A percentile compares a stretch with the other conserved stretches of the same genome.
Evolutionary conservation across 1,139 yeast species (phyloP).

Genomic region (Kodamaea fungicola): DNA sequence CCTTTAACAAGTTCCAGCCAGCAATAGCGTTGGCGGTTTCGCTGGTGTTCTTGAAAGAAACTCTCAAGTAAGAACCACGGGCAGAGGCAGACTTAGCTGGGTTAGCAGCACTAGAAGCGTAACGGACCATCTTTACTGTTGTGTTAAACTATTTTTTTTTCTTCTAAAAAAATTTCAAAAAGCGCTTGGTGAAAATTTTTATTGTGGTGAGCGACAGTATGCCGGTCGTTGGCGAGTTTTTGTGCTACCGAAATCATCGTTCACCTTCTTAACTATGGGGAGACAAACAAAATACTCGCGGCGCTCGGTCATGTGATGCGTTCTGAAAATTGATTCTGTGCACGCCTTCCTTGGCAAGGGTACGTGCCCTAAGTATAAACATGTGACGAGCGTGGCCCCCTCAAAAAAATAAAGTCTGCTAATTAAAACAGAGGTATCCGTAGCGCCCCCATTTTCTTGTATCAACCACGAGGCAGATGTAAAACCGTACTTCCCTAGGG

Average conservation of each 20-base stretch:
- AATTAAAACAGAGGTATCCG: too few species aligned
- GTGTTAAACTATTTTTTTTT: slow-evolving; percentile 1
- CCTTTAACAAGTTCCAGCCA: slow-evolving; percentile 97
- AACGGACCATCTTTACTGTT: slow-evolving; percentile 54
- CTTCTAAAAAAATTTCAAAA: slow-evolving; percentile 2
- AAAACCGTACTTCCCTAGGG: too few species aligned
- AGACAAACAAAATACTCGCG: neutral
- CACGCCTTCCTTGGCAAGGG: neutral
- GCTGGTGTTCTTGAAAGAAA: slow-evolving; percentile 99
- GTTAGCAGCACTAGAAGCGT: slow-evolving; percentile 98
- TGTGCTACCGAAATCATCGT: neutral
- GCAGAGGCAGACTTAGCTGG: slow-evolving; percentile 99
- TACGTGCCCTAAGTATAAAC: neutral
- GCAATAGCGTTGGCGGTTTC: slow-evolving; percentile 98
- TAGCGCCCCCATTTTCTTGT: too few species aligned
- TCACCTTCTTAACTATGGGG: neutral
- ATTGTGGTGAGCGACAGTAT: neutral
- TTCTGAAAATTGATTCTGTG: neutral
- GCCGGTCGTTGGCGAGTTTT: too few species aligned
- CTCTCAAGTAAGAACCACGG: slow-evolving; percentile 99
- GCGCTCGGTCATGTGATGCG: neutral
- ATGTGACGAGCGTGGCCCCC: neutral
- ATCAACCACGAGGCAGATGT: too few species aligned
- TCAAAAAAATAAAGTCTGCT: too few species aligned
- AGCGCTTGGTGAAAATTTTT: slow-evolving; percentile 5